phyloP scores from a whole-genome alignment of 2,329 filamentous ascomycete species.

The Stagonosporopsis cucurbitacearum region DNA sequence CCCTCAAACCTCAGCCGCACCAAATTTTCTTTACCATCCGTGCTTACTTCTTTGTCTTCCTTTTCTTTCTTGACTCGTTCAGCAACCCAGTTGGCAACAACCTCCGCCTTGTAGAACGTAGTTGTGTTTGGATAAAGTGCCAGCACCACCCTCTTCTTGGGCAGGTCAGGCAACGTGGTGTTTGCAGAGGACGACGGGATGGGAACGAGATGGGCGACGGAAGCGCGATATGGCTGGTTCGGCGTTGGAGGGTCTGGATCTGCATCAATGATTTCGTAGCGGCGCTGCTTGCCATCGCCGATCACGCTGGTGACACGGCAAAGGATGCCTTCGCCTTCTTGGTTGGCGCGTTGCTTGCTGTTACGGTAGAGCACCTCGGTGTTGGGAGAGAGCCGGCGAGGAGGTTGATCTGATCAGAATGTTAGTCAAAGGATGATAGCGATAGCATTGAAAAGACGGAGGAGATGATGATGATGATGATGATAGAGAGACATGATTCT shows the following conservation, averaged over 20 bases:
- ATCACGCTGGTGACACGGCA: conserved; percentile 60
- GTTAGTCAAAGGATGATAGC: conserved; percentile 8
- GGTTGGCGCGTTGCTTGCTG: conserved; percentile 46
- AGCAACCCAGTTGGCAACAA: conserved; percentile 51
- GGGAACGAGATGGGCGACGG: conserved; percentile 54
- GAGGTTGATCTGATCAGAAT: conserved; percentile 27
- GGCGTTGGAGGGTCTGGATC: conserved; percentile 53
- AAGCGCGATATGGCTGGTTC: conserved; percentile 52
- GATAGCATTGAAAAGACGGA: background rate
- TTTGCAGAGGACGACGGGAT: conserved; percentile 54
- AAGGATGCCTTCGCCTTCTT: conserved; percentile 59
- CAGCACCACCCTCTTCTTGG: conserved; percentile 53
- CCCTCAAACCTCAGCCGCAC: conserved; percentile 58
- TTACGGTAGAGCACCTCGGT: conserved; percentile 61
- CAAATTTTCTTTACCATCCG: conserved; percentile 47
- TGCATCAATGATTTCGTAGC: conserved; percentile 60
- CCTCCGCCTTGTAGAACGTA: conserved; percentile 62
- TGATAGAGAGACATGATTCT: conserved; percentile 19
- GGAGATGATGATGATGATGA: background rate
- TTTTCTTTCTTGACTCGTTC: conserved; percentile 47
- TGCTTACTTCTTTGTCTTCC: conserved; percentile 49
- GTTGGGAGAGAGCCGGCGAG: conserved; percentile 46
- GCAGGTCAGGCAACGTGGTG: conserved; percentile 50
- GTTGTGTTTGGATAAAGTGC: conserved; percentile 60
- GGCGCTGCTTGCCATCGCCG: conserved; percentile 60